Evolutionary conservation across 192 early-diverging fungal species (phyloP).

Genomic region (Coemansia umbellata): DNA sequence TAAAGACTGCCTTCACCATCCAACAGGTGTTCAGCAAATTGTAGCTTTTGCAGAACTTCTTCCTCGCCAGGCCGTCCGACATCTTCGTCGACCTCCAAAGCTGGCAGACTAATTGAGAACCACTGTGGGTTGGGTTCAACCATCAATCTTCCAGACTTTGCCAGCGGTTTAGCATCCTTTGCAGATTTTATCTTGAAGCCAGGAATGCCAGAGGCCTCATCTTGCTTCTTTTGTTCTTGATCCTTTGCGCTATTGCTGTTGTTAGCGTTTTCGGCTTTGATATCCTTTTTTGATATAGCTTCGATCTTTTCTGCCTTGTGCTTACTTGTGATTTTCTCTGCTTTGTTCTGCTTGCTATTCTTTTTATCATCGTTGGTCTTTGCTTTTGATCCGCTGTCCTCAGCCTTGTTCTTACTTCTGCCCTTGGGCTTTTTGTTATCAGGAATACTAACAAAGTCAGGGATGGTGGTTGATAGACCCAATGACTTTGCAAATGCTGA

Average conservation of each 20-base stretch:
- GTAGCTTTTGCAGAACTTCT: conserved; percentile 28
- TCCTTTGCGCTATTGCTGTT: conserved; percentile 8
- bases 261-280: conserved; percentile 6
- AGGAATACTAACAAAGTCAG: conserved; percentile 23
- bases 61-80: conserved; percentile 32
- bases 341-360: conserved; percentile 1
- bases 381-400: background rate
- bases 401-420: background rate
- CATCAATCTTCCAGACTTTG: conserved; percentile 18
- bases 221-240: background rate
- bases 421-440: conserved; percentile 21
- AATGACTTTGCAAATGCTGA: conserved; percentile 40
- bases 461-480: conserved; percentile 23
- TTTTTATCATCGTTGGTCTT: conserved; percentile 5
- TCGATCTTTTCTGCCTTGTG: background rate
- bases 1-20: conserved; percentile 61
- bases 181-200: conserved; percentile 51
- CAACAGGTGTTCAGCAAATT: conserved; percentile 60
- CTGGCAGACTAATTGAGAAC: conserved; percentile 16
- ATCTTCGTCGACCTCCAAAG: conserved; percentile 5
- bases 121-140: conserved; percentile 36
- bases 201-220: conserved; percentile 23
- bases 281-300: background rate
- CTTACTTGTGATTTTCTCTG: background rate
- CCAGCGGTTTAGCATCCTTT: conserved; percentile 31